These are phyloP conservation scores for Dactylis glomerata DNA, from an alignment of 176 grass and related monocot species.

Conservation along the genomic window DNA sequence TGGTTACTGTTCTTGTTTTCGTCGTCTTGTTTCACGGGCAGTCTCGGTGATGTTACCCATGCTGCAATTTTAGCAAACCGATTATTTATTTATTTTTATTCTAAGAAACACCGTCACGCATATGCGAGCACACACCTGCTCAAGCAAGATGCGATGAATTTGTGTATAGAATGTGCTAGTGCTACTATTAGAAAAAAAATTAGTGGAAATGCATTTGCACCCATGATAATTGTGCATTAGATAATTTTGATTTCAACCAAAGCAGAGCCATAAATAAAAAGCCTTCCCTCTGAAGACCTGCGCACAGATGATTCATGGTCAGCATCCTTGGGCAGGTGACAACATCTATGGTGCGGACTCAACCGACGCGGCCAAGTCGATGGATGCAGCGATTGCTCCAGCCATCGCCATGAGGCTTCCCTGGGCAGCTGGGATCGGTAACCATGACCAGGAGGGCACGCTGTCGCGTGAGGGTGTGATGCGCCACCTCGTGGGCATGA, in stretches of 20 bases:
- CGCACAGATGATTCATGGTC: neutral
- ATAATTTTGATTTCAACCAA: neutral
- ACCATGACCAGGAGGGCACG: conserved; percentile 89
- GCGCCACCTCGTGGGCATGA: conserved; percentile 77
- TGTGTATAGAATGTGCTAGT: neutral
- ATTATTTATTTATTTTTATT: neutral
- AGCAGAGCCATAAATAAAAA: neutral
- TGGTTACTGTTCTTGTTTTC: neutral
- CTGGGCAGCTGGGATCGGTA: conserved; percentile 89
- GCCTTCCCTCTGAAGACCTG: neutral
- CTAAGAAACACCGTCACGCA: neutral
- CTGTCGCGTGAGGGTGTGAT: conserved; percentile 82
- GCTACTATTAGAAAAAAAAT: neutral
- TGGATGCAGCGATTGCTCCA: conserved; percentile 80
- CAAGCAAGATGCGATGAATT: neutral
- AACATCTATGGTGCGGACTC: conserved; percentile 75
- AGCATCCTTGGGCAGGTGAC: conserved; percentile 53
- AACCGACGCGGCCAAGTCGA: conserved; percentile 65
- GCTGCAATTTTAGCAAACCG: neutral
- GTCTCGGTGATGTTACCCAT: conserved; percentile 23
- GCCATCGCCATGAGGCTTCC: conserved; percentile 66
- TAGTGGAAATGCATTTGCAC: neutral
- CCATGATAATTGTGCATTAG: neutral
- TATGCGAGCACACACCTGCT: neutral
- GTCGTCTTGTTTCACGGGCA: conserved; percentile 30